Evolutionary conservation across 2,329 filamentous ascomycete genomes (phyloP).

Genomic region (Scedosporium minutisporum): DNA sequence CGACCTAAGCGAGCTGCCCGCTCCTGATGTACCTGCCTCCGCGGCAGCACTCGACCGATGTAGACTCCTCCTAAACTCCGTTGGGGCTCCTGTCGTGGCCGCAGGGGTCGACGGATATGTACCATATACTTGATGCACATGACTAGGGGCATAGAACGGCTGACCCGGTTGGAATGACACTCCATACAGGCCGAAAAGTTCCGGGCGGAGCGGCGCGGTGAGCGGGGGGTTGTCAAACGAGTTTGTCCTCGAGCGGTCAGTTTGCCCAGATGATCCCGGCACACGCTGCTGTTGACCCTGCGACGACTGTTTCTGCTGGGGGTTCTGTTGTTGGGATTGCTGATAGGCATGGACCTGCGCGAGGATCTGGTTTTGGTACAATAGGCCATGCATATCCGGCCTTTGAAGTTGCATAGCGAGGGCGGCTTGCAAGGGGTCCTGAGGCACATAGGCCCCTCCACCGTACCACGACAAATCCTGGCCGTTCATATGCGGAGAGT

Average conservation of each 20-base stretch:
- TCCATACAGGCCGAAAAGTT: slow-evolving; percentile 43
- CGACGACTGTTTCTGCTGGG: slow-evolving; percentile 3
- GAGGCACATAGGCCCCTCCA: background rate
- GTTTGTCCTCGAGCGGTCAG: slow-evolving; percentile 48
- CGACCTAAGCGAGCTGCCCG: slow-evolving; percentile 49
- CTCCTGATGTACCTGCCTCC: slow-evolving; percentile 35
- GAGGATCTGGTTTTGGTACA: slow-evolving; percentile 11
- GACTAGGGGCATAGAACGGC: slow-evolving; percentile 26
- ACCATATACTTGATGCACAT: slow-evolving; percentile 27
- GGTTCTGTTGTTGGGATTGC: slow-evolving; percentile 6
- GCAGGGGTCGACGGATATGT: slow-evolving; percentile 50
- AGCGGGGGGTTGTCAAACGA: slow-evolving; percentile 54
- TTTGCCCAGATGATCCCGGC: slow-evolving; percentile 22
- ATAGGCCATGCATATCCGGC: slow-evolving; percentile 9
- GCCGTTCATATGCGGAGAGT: slow-evolving; percentile 1
- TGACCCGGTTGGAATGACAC: slow-evolving; percentile 19
- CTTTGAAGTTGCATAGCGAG: slow-evolving; percentile 19
- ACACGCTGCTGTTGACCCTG: slow-evolving; percentile 33
- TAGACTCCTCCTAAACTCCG: slow-evolving; percentile 48
- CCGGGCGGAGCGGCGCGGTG: slow-evolving; percentile 46
- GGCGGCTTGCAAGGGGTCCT: background rate
- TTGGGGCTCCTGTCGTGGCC: slow-evolving; percentile 27
- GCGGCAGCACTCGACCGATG: slow-evolving; percentile 43
- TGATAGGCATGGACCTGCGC: slow-evolving; percentile 35
- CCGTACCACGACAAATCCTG: slow-evolving; percentile 4